Evolutionary conservation across 495 filamentous ascomycete genomes (phyloP).

Genomic region (Podospora tetraspora): DNA sequence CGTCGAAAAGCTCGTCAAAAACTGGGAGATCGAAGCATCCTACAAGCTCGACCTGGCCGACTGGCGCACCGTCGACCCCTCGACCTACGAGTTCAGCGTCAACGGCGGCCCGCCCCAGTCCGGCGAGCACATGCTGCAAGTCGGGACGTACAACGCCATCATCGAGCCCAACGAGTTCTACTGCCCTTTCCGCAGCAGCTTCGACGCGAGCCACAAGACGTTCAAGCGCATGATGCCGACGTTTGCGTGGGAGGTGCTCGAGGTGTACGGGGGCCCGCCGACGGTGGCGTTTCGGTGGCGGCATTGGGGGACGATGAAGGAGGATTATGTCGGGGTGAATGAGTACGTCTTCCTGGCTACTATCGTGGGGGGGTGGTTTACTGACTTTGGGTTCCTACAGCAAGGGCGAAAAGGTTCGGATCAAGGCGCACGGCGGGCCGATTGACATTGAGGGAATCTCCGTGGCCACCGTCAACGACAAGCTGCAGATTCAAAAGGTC

Average conservation of each 20-base stretch:
- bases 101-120: slow-evolving; percentile 51
- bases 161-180: slow-evolving; percentile 57
- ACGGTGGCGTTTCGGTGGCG: slow-evolving; percentile 57
- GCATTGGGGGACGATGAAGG: slow-evolving; percentile 61
- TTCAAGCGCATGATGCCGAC: slow-evolving; percentile 68
- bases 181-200: slow-evolving; percentile 51
- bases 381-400: slow-evolving; percentile 26
- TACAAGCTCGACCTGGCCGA: slow-evolving; percentile 56
- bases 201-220: slow-evolving; percentile 57
- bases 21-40: slow-evolving; percentile 66
- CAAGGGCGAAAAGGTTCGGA: slow-evolving; percentile 54
- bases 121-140: slow-evolving; percentile 59
- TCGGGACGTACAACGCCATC: slow-evolving; percentile 66
- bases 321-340: slow-evolving; percentile 58
- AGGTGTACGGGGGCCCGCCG: slow-evolving; percentile 59
- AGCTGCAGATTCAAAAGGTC: slow-evolving; percentile 49
- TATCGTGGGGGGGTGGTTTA: neutral
- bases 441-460: slow-evolving; percentile 52
- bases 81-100: slow-evolving; percentile 55
- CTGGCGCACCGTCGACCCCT: slow-evolving; percentile 57
- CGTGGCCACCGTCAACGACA: slow-evolving; percentile 55
- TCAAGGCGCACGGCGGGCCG: slow-evolving; percentile 47
- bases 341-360: slow-evolving; percentile 36
- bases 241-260: slow-evolving; percentile 64
- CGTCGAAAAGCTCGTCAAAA: slow-evolving; percentile 65